Conservation (phyloP, 2,329 filamentous ascomycete species). For the Penicillium vulpinum region DNA sequence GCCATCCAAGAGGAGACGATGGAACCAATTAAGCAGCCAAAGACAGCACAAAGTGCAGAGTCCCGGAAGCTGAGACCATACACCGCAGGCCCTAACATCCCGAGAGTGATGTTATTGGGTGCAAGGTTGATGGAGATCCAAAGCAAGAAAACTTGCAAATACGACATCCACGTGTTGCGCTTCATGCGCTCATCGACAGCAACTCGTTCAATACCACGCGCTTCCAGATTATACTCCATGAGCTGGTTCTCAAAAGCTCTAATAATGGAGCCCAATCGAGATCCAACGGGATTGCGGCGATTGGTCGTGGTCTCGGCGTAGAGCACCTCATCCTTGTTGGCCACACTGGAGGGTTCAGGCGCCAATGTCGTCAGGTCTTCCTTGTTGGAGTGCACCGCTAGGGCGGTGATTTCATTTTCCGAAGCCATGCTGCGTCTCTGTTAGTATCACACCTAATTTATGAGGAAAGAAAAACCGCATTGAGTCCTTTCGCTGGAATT, state of each 20-base stretch:
- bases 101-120: conserved; percentile 65
- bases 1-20: conserved; percentile 60
- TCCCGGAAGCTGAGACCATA: conserved; percentile 61
- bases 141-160: conserved; percentile 57
- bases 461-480: conserved; percentile 34
- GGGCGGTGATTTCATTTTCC: conserved; percentile 30
- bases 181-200: conserved; percentile 56
- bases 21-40: conserved; percentile 58
- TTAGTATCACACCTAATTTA: conserved; percentile 21
- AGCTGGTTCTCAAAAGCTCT: conserved; percentile 42
- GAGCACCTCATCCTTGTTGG: conserved; percentile 20
- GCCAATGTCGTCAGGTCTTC: conserved; percentile 15
- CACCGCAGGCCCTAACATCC: conserved; percentile 61
- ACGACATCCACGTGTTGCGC: conserved; percentile 52
- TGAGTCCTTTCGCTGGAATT: conserved; percentile 49
- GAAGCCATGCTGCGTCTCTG: conserved; percentile 33
- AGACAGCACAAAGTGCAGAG: conserved; percentile 56
- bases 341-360: conserved; percentile 11
- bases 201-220: conserved; percentile 61
- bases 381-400: conserved; percentile 29
- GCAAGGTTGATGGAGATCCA: conserved; percentile 65
- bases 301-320: conserved; percentile 8
- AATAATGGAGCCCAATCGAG: conserved; percentile 32
- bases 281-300: conserved; percentile 22
- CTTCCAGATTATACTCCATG: conserved; percentile 53